phyloP scores from a whole-genome alignment of 495 filamentous ascomycete genomes.

The Chlorociboria aeruginascens region DNA sequence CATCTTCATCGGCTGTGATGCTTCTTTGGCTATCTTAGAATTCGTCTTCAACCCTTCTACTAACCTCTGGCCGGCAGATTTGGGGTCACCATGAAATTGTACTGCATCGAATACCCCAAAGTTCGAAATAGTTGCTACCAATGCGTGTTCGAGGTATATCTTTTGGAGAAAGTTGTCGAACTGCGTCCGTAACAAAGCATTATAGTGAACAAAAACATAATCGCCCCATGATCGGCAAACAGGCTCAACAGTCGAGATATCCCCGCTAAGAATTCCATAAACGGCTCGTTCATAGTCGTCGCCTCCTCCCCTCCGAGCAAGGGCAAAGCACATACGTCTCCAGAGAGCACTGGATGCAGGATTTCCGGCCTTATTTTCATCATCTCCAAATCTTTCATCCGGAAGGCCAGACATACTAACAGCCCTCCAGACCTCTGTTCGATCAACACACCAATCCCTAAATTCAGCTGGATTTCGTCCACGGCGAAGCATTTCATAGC shows the following conservation, averaged over 20 bases:
- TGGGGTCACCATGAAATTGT: slow-evolving; percentile 38
- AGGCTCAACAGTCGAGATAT: slow-evolving; percentile 60
- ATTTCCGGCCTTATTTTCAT: slow-evolving; percentile 21
- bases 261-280: slow-evolving; percentile 77
- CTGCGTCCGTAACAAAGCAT: slow-evolving; percentile 58
- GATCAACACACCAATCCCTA: slow-evolving; percentile 65
- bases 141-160: slow-evolving; percentile 30
- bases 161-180: slow-evolving; percentile 50
- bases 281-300: slow-evolving; percentile 78
- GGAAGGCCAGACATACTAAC: slow-evolving; percentile 48
- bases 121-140: slow-evolving; percentile 25
- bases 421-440: slow-evolving; percentile 77
- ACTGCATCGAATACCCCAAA: slow-evolving; percentile 43
- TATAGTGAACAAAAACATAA: slow-evolving; percentile 81
- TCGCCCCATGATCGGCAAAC: slow-evolving; percentile 81
- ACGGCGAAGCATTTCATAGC: slow-evolving; percentile 78
- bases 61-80: slow-evolving; percentile 35
- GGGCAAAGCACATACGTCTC: slow-evolving; percentile 69
- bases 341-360: slow-evolving; percentile 50
- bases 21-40: slow-evolving; percentile 32
- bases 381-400: slow-evolving; percentile 29
- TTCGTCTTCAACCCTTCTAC: slow-evolving; percentile 37
- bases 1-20: slow-evolving; percentile 44
- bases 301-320: slow-evolving; percentile 53
- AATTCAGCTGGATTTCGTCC: slow-evolving; percentile 61